Base-by-base conservation (phyloP, 2,329 filamentous ascomycete genomes). In the Penicillium paneum region DNA sequence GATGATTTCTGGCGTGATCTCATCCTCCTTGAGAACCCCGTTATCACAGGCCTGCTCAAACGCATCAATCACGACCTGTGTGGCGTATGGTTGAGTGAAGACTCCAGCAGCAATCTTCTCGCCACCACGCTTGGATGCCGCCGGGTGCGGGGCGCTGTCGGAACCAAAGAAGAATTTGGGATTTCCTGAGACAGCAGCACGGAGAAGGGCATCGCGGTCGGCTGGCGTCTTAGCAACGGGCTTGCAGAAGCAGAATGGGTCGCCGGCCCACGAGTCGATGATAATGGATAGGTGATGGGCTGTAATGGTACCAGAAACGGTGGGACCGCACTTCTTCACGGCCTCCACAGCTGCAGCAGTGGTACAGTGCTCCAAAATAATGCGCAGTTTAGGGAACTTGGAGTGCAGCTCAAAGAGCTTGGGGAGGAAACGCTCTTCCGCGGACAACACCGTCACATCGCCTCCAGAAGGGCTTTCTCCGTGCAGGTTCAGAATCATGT, bases 401-500 rank as follows among this genome's bases (percentile, higher is more conserved):
- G 81, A 74, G 67, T 96, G 90, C 2, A 97, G 81, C 17, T 82
- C 81, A 59, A 83, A 78, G 32, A 97, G 79, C 0, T 87, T 93
- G 0, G 92, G 92, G 8, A 97, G 79, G 76, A 97, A 97, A 2
- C 79, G 79, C 58, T 85, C 81, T 72, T 92, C 89, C 19, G 87
- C 87, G 64, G 87, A 89, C 59, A 90, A 76, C 29, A 83, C 79
- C 0, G 81, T 83, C 55, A 82, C 77, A 45, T 71, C 70, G 12
- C 67, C 69, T 28, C 58, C 59, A 32, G 68, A 70, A 7, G 70
- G 70, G 28, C 61, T 61, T 48, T 97, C 93, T 61, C 92, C 93
- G 71, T 97, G 92, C n/a, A 97, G 79, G 75, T 97, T 97, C 39
- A 95, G 81, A n/a, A 95, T 82, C 69, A 96, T 79, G 62, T 87